Evolutionary conservation across 2,329 filamentous ascomycete genomes (phyloP).

Genomic region (Alternaria triticina): DNA sequence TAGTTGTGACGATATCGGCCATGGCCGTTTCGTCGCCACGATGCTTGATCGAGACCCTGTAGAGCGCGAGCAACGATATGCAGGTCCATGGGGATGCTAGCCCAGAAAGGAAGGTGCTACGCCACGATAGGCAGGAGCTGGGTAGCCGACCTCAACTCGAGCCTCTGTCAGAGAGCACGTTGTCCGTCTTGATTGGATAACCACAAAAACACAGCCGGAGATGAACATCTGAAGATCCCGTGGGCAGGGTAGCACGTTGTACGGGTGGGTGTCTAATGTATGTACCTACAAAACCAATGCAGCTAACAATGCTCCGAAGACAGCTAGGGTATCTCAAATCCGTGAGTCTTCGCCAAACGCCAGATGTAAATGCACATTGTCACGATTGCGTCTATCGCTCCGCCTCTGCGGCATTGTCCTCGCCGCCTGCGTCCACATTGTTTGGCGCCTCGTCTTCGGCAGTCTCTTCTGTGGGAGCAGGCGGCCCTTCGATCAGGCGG

Average conservation of each 20-base stretch:
- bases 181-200: constrained; percentile 4
- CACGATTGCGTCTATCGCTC: constrained; percentile 16
- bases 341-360: constrained; percentile 30
- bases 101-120: constrained; percentile 33
- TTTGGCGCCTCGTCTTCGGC: constrained; percentile 14
- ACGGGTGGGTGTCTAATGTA: neutral
- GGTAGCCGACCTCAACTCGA: neutral
- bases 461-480: constrained; percentile 26
- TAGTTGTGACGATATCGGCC: constrained; percentile 30
- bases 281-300: neutral
- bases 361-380: constrained; percentile 7
- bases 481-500: constrained; percentile 71
- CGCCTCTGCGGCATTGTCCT: constrained; percentile 14
- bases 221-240: neutral
- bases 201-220: neutral
- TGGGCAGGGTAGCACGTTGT: neutral
- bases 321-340: constrained; percentile 36
- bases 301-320: constrained; percentile 2
- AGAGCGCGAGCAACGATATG: constrained; percentile 13
- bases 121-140: constrained; percentile 5
- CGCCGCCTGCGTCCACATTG: constrained; percentile 2
- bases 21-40: constrained; percentile 37
- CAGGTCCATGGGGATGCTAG: constrained; percentile 30
- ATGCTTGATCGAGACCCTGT: constrained; percentile 13
- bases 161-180: constrained; percentile 3